Percentiles rank a stretch among this genome's conserved stretches.
phyloP scores from a whole-genome alignment of 2,329 filamentous ascomycete genomes.

The Colletotrichum theobromicola region DNA sequence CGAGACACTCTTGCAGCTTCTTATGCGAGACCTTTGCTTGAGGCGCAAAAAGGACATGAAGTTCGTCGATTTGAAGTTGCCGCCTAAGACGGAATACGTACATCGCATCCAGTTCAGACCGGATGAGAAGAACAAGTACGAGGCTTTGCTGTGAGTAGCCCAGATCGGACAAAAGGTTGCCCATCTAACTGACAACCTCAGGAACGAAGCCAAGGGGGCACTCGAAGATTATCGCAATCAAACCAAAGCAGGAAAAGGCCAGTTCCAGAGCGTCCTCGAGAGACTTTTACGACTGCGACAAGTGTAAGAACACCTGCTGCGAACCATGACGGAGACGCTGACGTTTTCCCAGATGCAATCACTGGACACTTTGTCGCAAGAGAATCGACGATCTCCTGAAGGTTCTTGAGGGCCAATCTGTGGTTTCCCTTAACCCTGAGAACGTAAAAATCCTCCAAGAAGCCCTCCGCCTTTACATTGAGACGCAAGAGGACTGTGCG shows the following conservation, averaged over 20 bases:
- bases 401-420: slow-evolving; percentile 69
- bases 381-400: slow-evolving; percentile 76
- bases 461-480: slow-evolving; percentile 77
- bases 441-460: slow-evolving; percentile 76
- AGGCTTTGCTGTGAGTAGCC: slow-evolving; percentile 68
- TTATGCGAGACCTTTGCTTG: slow-evolving; percentile 83
- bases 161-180: not conserved
- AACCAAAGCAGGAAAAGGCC: slow-evolving; percentile 48
- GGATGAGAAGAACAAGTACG: slow-evolving; percentile 80
- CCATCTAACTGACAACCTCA: slow-evolving; percentile 36
- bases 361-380: slow-evolving; percentile 82
- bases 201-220: slow-evolving; percentile 75
- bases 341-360: slow-evolving; percentile 67
- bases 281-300: slow-evolving; percentile 83
- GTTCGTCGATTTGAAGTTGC: slow-evolving; percentile 82
- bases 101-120: slow-evolving; percentile 75
- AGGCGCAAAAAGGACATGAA: slow-evolving; percentile 87
- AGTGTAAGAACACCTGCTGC: slow-evolving; percentile 49
- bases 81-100: slow-evolving; percentile 78
- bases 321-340: slow-evolving; percentile 19
- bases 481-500: slow-evolving; percentile 82
- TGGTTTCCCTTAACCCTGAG: slow-evolving; percentile 73
- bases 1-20: slow-evolving; percentile 70
- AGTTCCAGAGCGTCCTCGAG: slow-evolving; percentile 80
- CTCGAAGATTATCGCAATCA: slow-evolving; percentile 63